These are phyloP conservation scores for Omphalea diandra DNA, from an alignment of 441 rosid species.

Conservation along the genomic window DNA sequence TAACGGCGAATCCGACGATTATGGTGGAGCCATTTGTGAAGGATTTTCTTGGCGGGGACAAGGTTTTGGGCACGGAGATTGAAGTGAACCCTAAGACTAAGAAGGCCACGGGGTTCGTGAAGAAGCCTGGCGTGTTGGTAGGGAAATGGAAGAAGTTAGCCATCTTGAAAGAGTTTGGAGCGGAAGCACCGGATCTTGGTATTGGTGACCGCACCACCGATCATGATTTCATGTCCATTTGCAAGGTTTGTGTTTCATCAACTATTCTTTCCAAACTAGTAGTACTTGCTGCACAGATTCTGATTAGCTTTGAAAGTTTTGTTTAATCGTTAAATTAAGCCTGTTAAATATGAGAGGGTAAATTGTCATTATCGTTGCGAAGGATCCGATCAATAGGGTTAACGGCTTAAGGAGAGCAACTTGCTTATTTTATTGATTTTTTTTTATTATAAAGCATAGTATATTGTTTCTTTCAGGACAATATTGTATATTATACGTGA, in stretches of 20 bases:
- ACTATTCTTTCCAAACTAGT: not conserved
- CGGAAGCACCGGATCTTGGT: conserved; percentile 73
- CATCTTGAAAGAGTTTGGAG: conserved; percentile 70
- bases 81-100: conserved; percentile 85
- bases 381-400: not conserved
- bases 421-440: not conserved
- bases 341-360: not conserved
- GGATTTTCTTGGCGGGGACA: conserved; percentile 88
- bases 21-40: conserved; percentile 95
- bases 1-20: conserved; percentile 91
- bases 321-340: not conserved
- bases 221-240: conserved; percentile 91
- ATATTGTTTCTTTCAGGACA: no score
- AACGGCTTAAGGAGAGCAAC: not conserved
- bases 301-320: no score
- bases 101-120: conserved; percentile 91
- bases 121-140: conserved; percentile 82
- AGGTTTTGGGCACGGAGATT: conserved; percentile 89
- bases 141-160: conserved; percentile 78
- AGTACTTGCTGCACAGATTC: no score
- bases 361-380: not conserved
- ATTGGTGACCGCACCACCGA: conserved; percentile 90
- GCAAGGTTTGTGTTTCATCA: conserved; percentile 62
- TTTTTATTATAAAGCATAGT: no score
- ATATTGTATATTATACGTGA: no score